These are phyloP conservation scores for Herpotrichia juniperi DNA, from an alignment of 2,329 filamentous ascomycete genomes.

Conservation along the genomic window DNA sequence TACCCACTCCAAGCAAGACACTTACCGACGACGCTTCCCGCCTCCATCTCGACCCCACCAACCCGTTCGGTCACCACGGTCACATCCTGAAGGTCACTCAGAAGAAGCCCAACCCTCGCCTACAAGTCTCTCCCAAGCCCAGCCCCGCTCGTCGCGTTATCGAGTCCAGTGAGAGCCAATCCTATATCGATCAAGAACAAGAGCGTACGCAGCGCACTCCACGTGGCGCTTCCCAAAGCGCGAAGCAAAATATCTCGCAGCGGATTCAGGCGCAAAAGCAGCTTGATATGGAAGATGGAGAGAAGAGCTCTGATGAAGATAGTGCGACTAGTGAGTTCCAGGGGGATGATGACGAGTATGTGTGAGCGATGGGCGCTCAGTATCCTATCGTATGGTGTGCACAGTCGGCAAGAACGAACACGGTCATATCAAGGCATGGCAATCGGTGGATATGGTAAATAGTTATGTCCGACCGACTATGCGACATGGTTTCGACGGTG, in stretches of 20 bases:
- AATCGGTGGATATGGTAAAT: too few relatives aligned
- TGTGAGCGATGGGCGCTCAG: too few relatives aligned
- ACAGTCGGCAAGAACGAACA: too few relatives aligned
- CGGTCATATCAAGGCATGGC: too few relatives aligned
- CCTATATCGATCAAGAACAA: background rate
- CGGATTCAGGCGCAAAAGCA: conserved; percentile 1
- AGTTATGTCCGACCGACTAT: too few relatives aligned
- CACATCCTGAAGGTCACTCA: background rate
- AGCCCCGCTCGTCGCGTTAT: background rate
- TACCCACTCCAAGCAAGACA: background rate
- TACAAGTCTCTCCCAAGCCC: background rate
- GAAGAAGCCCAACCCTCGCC: background rate
- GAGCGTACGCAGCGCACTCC: background rate
- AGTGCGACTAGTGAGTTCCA: conserved; percentile 5
- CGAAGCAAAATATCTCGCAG: background rate
- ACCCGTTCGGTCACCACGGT: background rate
- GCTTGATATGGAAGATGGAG: conserved; percentile 1
- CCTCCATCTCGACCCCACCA: background rate
- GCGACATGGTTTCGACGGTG: too few relatives aligned
- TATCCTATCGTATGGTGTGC: too few relatives aligned
- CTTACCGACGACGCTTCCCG: background rate
- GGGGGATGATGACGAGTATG: conserved; percentile 3
- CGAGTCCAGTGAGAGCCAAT: background rate
- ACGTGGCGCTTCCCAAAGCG: background rate
- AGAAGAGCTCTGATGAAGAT: conserved; percentile 6